A percentile compares a stretch with the other conserved stretches of the same genome.
Evolutionary conservation across 2,329 filamentous ascomycete genomes (phyloP).

Genomic region (Lasiodiplodia gonubiensis): DNA sequence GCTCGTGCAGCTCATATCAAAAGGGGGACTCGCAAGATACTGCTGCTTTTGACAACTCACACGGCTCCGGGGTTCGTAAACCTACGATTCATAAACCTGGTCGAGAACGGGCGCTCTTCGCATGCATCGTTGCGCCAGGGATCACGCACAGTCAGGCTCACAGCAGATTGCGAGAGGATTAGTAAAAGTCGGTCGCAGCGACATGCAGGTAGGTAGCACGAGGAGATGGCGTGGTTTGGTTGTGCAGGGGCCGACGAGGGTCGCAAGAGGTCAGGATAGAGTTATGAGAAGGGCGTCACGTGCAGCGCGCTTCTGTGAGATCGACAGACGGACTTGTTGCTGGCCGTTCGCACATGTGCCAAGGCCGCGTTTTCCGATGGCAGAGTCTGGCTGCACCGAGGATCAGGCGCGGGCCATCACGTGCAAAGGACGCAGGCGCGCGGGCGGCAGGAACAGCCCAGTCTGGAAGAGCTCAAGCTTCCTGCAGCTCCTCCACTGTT

Average conservation of each 20-base stretch:
- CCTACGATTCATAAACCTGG: not conserved
- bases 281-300: constrained; percentile 3
- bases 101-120: not conserved
- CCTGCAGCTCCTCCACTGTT: constrained; percentile 5
- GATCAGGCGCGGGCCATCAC: constrained; percentile 5
- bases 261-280: constrained; percentile 20
- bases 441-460: not conserved
- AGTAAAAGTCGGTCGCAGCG: too few species aligned
- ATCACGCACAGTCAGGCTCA: not conserved
- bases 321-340: not conserved
- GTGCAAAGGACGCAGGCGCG: not conserved
- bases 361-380: not conserved
- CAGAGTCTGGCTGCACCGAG: not conserved
- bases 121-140: not conserved
- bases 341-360: not conserved
- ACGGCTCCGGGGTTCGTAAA: not conserved
- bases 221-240: not conserved
- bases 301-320: constrained; percentile 3
- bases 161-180: too few species aligned
- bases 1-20: not conserved
- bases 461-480: not conserved
- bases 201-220: too few species aligned
- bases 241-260: not conserved
- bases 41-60: not conserved
- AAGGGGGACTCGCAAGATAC: not conserved